Conservation (phyloP, 352 stramenopile genomes). For the Globisporangium solare region DNA sequence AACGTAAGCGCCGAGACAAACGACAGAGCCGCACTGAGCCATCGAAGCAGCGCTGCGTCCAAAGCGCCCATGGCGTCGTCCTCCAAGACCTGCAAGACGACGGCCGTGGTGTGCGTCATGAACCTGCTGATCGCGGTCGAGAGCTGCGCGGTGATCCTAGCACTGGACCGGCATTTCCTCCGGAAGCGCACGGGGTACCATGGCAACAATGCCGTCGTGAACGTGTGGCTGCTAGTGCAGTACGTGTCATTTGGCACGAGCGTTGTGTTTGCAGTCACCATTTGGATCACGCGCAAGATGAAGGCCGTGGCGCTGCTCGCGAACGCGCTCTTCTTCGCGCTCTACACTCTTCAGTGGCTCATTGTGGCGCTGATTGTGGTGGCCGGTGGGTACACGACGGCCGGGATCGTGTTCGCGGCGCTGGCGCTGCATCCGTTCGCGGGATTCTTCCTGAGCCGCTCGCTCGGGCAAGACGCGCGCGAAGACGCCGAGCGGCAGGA, state of each 20-base stretch:
- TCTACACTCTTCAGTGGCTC: conserved; percentile 2
- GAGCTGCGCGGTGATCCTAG: conserved; percentile 6
- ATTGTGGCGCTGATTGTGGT: too few species aligned
- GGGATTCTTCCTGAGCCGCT: conserved; percentile 6
- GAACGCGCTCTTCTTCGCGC: conserved; percentile 12
- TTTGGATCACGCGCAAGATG: conserved; percentile 6
- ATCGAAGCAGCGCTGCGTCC: too few species aligned
- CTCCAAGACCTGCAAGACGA: too few species aligned
- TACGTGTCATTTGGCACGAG: conserved; percentile 13
- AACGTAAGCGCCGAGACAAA: too few species aligned
- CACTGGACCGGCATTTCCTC: background rate
- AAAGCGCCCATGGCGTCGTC: too few species aligned
- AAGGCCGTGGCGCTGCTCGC: conserved; percentile 4
- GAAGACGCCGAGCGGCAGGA: conserved; percentile 10
- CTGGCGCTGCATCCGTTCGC: conserved; percentile 3
- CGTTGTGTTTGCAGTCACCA: conserved; percentile 6
- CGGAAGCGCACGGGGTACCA: background rate
- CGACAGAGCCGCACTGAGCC: too few species aligned
- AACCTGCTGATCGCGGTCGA: conserved; percentile 10
- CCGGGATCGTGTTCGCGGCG: conserved; percentile 4
- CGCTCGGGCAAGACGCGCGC: conserved; percentile 4
- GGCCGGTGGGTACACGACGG: background rate
- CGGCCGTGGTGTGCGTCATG: conserved; percentile 8
- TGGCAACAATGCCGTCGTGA: background rate
- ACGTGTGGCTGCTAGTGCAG: conserved; percentile 8